phyloP scores from a whole-genome alignment of 768 basidiomycete genomes.

The Hericium erinaceus region DNA sequence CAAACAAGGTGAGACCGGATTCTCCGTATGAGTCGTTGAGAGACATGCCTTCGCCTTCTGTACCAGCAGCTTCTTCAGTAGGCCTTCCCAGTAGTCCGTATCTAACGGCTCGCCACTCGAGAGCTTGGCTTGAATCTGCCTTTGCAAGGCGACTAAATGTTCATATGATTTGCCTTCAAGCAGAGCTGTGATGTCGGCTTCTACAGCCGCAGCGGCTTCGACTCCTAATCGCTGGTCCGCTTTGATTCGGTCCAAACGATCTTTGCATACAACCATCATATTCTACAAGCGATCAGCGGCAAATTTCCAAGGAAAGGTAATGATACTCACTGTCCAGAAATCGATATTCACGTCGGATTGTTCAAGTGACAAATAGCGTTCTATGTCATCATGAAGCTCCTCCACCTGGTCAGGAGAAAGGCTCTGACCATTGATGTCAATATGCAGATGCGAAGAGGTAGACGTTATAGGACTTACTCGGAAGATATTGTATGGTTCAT shows the following conservation, averaged over 20 bases:
- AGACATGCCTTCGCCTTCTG: conserved; percentile 86
- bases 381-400: conserved; percentile 91
- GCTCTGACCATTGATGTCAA: conserved; percentile 40
- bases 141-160: conserved; percentile 74
- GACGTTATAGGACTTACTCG: conserved; percentile 50
- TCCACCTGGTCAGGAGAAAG: conserved; percentile 81
- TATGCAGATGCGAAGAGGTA: neutral
- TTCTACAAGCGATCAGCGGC: conserved; percentile 39
- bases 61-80: conserved; percentile 86
- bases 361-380: conserved; percentile 84
- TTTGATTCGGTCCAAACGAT: conserved; percentile 73
- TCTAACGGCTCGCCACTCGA: conserved; percentile 91
- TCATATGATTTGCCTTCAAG: conserved; percentile 82
- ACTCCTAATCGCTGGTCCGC: conserved; percentile 49
- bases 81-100: conserved; percentile 94
- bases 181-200: conserved; percentile 72
- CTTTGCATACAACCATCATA: conserved; percentile 96
- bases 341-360: conserved; percentile 80
- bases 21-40: neutral
- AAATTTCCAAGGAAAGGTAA: neutral
- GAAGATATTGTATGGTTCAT: conserved; percentile 97
- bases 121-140: conserved; percentile 81
- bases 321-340: conserved; percentile 82
- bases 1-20: conserved; percentile 2
- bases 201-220: conserved; percentile 73